Conservation (phyloP, 1,284 basidiomycete genomes). For the Malassezia cuniculi region DNA sequence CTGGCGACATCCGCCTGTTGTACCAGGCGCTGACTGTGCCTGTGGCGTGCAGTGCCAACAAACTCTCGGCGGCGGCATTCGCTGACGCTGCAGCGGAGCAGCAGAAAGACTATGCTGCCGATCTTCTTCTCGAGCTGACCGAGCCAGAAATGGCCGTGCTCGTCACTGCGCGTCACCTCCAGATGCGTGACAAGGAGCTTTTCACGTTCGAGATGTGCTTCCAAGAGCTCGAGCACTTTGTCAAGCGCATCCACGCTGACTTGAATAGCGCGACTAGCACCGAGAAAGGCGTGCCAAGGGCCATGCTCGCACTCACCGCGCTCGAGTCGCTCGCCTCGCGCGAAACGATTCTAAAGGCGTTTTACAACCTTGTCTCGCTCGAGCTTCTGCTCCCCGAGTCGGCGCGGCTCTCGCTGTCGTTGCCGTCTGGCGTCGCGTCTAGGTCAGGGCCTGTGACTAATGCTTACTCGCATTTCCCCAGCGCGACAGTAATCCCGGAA, state of each 20-base stretch:
- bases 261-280: not conserved
- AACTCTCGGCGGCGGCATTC: slow-evolving; percentile 10
- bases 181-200: slow-evolving; percentile 23
- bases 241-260: slow-evolving; percentile 8
- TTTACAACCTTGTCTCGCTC: slow-evolving; percentile 8
- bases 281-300: not conserved
- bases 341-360: slow-evolving; percentile 10
- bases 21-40: slow-evolving; percentile 12
- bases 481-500: slow-evolving; percentile 6
- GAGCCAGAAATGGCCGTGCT: slow-evolving; percentile 33
- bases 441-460: slow-evolving; percentile 10
- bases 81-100: slow-evolving; percentile 10
- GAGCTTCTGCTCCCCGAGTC: slow-evolving; percentile 21
- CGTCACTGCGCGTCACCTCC: slow-evolving; percentile 36
- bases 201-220: slow-evolving; percentile 44
- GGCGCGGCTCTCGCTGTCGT: slow-evolving; percentile 7
- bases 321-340: slow-evolving; percentile 5
- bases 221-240: slow-evolving; percentile 29
- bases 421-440: slow-evolving; percentile 7
- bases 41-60: not conserved
- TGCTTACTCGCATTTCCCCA: slow-evolving; percentile 6
- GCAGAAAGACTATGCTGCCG: slow-evolving; percentile 10
- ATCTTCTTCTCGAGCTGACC: slow-evolving; percentile 17
- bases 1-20: slow-evolving; percentile 23
- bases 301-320: not conserved